Conservation (phyloP, 2,329 filamentous ascomycete genomes). For the Ophiostoma sp. region DNA sequence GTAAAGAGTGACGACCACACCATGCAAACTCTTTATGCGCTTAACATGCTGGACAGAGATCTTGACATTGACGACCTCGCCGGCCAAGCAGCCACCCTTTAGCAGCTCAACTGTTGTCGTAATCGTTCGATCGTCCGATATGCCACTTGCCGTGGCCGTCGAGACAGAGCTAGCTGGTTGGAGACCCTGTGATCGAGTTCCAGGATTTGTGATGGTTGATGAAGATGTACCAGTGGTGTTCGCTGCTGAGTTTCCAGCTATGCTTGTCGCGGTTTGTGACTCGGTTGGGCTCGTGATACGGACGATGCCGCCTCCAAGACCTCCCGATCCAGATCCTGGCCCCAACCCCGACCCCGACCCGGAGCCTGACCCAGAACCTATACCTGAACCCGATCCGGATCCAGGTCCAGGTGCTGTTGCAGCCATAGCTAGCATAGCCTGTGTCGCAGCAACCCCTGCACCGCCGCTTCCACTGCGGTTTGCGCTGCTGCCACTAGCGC, state of each 20-base stretch:
- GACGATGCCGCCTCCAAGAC: slow-evolving; percentile 37
- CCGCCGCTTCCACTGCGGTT: slow-evolving; percentile 17
- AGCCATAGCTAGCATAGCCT: background rate
- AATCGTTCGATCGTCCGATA: slow-evolving; percentile 67
- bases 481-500: slow-evolving; percentile 55
- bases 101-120: slow-evolving; percentile 78
- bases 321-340: slow-evolving; percentile 25
- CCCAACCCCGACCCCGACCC: slow-evolving; percentile 11
- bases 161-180: background rate
- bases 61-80: slow-evolving; percentile 73
- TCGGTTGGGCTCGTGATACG: slow-evolving; percentile 41
- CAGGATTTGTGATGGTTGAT: slow-evolving; percentile 15
- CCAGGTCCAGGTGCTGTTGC: background rate
- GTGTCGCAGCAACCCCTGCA: background rate
- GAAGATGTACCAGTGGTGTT: slow-evolving; percentile 16
- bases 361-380: background rate
- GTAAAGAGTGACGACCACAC: slow-evolving; percentile 88
- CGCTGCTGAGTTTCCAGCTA: slow-evolving; percentile 9
- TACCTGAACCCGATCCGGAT: background rate
- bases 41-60: slow-evolving; percentile 85
- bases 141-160: slow-evolving; percentile 33
- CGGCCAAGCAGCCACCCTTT: slow-evolving; percentile 77
- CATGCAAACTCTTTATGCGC: slow-evolving; percentile 81
- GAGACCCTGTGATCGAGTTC: background rate
- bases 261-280: slow-evolving; percentile 35